A percentile compares a stretch with the other conserved stretches of the same genome.
Evolutionary conservation across 2,329 filamentous ascomycete species (phyloP).

Genomic region (Pseudopyricularia javanii): DNA sequence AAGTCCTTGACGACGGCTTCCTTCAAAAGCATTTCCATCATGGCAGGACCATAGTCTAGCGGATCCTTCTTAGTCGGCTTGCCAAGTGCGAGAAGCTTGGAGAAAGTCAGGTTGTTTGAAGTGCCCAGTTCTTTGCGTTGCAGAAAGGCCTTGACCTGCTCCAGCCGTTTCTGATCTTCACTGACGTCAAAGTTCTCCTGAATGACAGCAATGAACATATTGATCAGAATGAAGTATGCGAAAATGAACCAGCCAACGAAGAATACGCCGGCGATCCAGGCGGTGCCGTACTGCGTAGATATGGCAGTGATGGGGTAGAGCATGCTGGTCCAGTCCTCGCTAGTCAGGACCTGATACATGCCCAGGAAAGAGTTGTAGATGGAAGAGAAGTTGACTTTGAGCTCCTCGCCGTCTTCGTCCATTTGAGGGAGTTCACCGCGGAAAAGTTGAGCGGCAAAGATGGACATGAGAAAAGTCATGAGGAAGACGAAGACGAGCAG

Average conservation of each 20-base stretch:
- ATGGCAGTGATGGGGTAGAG: slow-evolving; percentile 71
- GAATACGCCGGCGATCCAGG: slow-evolving; percentile 87
- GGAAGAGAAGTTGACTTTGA: slow-evolving; percentile 68
- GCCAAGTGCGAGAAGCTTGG: slow-evolving; percentile 54
- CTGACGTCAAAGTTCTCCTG: slow-evolving; percentile 99
- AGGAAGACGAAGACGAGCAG: slow-evolving; percentile 94
- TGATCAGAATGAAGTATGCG: slow-evolving; percentile 88
- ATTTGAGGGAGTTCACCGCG: slow-evolving; percentile 65
- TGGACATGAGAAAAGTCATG: slow-evolving; percentile 84
- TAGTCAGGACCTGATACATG: slow-evolving; percentile 95
- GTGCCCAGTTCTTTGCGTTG: slow-evolving; percentile 78
- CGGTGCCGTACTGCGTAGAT: slow-evolving; percentile 53
- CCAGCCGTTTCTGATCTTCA: slow-evolving; percentile 92
- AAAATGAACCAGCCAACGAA: slow-evolving; percentile 94
- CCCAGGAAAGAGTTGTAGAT: slow-evolving; percentile 95
- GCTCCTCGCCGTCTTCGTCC: slow-evolving; percentile 48
- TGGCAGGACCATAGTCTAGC: slow-evolving; percentile 80
- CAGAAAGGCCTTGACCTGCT: slow-evolving; percentile 91
- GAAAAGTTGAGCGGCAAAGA: slow-evolving; percentile 88
- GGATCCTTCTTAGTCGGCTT: slow-evolving; percentile 61
- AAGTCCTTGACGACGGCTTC: slow-evolving; percentile 94
- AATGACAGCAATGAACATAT: slow-evolving; percentile 99
- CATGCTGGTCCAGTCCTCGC: slow-evolving; percentile 87
- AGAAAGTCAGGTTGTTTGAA: slow-evolving; percentile 63
- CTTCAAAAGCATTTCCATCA: slow-evolving; percentile 92